Evolutionary conservation across 139 green algal species (phyloP).

Genomic region (Chlorella sp.): DNA sequence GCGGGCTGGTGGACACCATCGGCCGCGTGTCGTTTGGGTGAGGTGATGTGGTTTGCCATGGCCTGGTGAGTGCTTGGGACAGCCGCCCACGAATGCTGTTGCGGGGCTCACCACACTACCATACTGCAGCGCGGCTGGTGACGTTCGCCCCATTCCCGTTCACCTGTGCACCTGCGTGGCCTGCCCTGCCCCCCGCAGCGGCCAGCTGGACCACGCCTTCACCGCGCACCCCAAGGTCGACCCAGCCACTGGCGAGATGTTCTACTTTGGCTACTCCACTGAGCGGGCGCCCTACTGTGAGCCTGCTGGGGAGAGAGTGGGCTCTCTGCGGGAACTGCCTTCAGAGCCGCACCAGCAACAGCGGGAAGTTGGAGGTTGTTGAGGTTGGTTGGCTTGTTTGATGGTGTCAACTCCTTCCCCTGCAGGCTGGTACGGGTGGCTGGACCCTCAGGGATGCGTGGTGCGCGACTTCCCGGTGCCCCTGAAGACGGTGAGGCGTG

Average conservation of each 20-base stretch:
- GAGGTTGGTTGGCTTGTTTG: background rate
- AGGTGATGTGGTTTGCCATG: no score
- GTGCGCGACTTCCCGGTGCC: conserved; percentile 25
- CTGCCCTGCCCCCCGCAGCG: background rate
- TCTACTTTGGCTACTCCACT: conserved; percentile 60
- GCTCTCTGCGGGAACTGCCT: no score
- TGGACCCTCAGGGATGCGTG: conserved; percentile 46
- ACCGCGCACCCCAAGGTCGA: conserved; percentile 90
- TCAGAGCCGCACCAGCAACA: no score
- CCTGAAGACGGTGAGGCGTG: background rate
- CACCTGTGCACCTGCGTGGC: no score
- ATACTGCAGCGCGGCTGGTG: no score
- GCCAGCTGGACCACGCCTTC: conserved; percentile 56
- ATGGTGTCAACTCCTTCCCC: background rate
- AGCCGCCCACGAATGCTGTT: background rate
- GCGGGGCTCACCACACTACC: no score
- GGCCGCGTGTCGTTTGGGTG: conserved; percentile 46
- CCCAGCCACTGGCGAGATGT: conserved; percentile 54
- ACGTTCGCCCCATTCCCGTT: background rate
- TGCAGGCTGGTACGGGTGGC: conserved; percentile 31
- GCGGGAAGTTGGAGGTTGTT: no score
- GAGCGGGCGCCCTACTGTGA: conserved; percentile 39
- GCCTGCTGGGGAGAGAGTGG: background rate
- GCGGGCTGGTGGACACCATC: conserved; percentile 72
- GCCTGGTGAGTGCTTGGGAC: background rate